phyloP scores from a whole-genome alignment of 2,329 filamentous ascomycete genomes.

The Colletotrichum sojae region DNA sequence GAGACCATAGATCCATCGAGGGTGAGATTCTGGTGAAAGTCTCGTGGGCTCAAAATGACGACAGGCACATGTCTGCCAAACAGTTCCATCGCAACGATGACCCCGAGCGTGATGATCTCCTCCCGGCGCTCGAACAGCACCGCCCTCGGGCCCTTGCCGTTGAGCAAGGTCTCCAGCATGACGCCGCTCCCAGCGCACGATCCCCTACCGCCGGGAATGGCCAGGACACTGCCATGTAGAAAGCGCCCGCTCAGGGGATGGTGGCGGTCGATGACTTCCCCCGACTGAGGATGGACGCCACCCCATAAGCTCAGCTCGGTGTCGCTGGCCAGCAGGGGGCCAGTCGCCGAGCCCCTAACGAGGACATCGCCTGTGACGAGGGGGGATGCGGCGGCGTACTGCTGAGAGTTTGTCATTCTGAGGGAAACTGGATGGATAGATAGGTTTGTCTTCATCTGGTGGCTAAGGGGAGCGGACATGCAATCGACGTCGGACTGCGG shows the following conservation, averaged over 20 bases:
- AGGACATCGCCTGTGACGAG: no score
- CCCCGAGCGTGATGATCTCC: slow-evolving; percentile 60
- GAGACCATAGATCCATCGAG: slow-evolving; percentile 42
- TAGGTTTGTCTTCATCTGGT: no score
- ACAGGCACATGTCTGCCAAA: slow-evolving; percentile 58
- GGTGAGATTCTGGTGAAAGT: background rate
- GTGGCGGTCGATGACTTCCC: slow-evolving; percentile 59
- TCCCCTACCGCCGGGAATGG: slow-evolving; percentile 60
- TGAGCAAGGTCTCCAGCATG: slow-evolving; percentile 60
- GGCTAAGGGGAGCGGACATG: no score
- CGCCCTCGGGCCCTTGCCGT: slow-evolving; percentile 53
- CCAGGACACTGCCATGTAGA: slow-evolving; percentile 54
- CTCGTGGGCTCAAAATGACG: slow-evolving; percentile 40
- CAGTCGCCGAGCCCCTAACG: no score
- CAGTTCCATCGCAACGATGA: slow-evolving; percentile 58
- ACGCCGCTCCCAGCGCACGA: slow-evolving; percentile 62
- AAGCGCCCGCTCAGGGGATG: slow-evolving; percentile 55
- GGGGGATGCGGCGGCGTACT: no score
- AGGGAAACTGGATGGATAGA: no score
- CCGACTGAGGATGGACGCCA: slow-evolving; percentile 56
- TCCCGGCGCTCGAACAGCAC: slow-evolving; percentile 59
- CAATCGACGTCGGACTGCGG: no score
- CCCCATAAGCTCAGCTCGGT: no score
- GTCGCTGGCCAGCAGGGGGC: no score
- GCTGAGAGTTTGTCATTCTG: no score